Percentiles rank a stretch among this genome's conserved stretches.
Conservation (phyloP, 2,329 filamentous ascomycete species). For the Beauveria medogensis region DNA sequence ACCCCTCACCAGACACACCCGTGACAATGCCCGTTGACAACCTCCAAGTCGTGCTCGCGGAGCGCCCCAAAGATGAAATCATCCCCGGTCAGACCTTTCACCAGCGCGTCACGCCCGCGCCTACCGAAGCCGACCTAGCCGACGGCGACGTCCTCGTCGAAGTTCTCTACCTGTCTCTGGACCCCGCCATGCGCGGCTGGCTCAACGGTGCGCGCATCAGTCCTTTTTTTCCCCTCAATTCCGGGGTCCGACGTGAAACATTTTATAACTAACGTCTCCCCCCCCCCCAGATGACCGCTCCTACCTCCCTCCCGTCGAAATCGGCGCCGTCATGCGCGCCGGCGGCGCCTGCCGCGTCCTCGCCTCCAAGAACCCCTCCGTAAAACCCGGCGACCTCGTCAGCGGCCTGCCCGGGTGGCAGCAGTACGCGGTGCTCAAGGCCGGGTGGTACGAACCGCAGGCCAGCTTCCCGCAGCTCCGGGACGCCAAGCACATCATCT, state of each 20-base stretch:
- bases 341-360: conserved; percentile 50
- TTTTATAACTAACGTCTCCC: too few species aligned
- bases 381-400: conserved; percentile 51
- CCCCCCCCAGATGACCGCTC: conserved; percentile 34
- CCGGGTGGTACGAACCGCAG: conserved; percentile 38
- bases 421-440: conserved; percentile 52
- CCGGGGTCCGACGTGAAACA: too few species aligned
- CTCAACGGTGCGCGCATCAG: conserved; percentile 41
- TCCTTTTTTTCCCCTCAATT: not conserved
- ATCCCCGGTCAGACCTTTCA: conserved; percentile 59
- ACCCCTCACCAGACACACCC: not conserved
- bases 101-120: conserved; percentile 41
- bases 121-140: conserved; percentile 45
- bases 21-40: conserved; percentile 35
- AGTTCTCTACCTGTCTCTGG: conserved; percentile 57
- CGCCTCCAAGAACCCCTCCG: conserved; percentile 48
- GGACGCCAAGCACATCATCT: conserved; percentile 50
- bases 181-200: conserved; percentile 72
- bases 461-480: conserved; percentile 32
- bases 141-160: conserved; percentile 57
- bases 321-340: conserved; percentile 63
- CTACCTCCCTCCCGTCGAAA: conserved; percentile 61
- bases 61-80: conserved; percentile 53
- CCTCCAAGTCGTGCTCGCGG: conserved; percentile 49
- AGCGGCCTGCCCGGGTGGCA: conserved; percentile 53